Evolutionary conservation across 495 filamentous ascomycete genomes (phyloP).

Genomic region (Penicillium pancosmium): DNA sequence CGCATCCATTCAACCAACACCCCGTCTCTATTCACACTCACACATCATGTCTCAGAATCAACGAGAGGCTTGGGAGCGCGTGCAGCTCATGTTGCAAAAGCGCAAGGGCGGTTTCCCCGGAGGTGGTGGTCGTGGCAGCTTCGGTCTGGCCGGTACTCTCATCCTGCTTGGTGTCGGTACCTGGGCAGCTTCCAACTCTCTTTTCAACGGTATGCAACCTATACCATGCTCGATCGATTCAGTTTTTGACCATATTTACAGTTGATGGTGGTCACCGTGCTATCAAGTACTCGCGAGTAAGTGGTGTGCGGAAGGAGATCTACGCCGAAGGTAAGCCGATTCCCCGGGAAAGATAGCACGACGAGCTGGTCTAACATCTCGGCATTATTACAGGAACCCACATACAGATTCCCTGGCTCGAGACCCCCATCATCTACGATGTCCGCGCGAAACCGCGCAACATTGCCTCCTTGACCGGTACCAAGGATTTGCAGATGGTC

Average conservation of each 20-base stretch:
- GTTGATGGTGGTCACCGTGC: slow-evolving; percentile 98
- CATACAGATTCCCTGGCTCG: slow-evolving; percentile 91
- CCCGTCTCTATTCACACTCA: slow-evolving; percentile 20
- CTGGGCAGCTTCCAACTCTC: slow-evolving; percentile 73
- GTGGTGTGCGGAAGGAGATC: slow-evolving; percentile 95
- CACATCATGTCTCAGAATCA: slow-evolving; percentile 59
- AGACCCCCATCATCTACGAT: slow-evolving; percentile 95
- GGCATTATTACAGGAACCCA: slow-evolving; percentile 73
- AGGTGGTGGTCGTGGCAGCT: slow-evolving; percentile 52
- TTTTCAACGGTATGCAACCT: slow-evolving; percentile 79
- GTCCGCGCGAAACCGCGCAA: slow-evolving; percentile 96
- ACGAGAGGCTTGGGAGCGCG: slow-evolving; percentile 63
- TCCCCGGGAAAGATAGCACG: slow-evolving; percentile 4
- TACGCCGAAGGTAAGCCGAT: slow-evolving; percentile 79
- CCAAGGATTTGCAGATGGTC: slow-evolving; percentile 99
- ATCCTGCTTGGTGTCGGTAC: slow-evolving; percentile 66
- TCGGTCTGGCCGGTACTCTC: slow-evolving; percentile 50
- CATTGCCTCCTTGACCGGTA: slow-evolving; percentile 95
- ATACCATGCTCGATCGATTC: not conserved
- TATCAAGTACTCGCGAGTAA: slow-evolving; percentile 95
- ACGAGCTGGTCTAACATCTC: slow-evolving; percentile 23
- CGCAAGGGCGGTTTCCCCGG: slow-evolving; percentile 50
- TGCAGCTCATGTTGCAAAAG: slow-evolving; percentile 64
- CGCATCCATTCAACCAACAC: slow-evolving; percentile 24
- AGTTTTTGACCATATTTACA: slow-evolving; percentile 27